phyloP scores from a whole-genome alignment of 139 green algal genomes.

The Chlamydomonas incerta region DNA sequence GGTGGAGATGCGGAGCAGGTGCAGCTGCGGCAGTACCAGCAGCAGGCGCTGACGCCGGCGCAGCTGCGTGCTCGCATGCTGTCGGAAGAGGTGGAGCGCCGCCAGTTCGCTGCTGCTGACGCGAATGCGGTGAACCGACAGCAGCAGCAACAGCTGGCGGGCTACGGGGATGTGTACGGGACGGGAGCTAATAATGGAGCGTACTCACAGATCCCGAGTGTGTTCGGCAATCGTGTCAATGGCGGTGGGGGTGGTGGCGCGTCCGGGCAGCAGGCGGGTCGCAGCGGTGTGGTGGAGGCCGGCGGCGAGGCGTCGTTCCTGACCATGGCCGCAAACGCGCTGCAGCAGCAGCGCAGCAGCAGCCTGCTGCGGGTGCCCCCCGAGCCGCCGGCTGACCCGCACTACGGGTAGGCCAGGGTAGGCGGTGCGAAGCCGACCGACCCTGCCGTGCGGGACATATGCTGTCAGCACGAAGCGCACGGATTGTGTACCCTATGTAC shows the following conservation, averaged over 20 bases:
- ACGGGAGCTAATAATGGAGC: too few species aligned
- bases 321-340: background rate
- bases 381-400: too few species aligned
- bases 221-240: background rate
- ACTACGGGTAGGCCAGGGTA: too few species aligned
- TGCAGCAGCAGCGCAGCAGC: background rate
- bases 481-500: too few species aligned
- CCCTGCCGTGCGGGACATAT: too few species aligned
- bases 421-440: too few species aligned
- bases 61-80: constrained; percentile 1
- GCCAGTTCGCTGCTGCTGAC: too few species aligned
- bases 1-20: background rate
- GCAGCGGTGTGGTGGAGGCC: background rate
- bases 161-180: too few species aligned
- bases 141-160: too few species aligned
- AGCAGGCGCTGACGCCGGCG: background rate
- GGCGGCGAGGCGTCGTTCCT: background rate
- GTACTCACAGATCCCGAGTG: background rate
- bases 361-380: background rate
- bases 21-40: background rate
- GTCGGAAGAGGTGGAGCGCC: background rate
- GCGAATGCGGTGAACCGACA: too few species aligned
- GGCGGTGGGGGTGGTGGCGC: background rate
- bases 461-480: too few species aligned
- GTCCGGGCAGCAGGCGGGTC: too few species aligned